These are phyloP conservation scores for Coriolopsis trogii DNA, from an alignment of 1,284 basidiomycete genomes.

Conservation along the genomic window DNA sequence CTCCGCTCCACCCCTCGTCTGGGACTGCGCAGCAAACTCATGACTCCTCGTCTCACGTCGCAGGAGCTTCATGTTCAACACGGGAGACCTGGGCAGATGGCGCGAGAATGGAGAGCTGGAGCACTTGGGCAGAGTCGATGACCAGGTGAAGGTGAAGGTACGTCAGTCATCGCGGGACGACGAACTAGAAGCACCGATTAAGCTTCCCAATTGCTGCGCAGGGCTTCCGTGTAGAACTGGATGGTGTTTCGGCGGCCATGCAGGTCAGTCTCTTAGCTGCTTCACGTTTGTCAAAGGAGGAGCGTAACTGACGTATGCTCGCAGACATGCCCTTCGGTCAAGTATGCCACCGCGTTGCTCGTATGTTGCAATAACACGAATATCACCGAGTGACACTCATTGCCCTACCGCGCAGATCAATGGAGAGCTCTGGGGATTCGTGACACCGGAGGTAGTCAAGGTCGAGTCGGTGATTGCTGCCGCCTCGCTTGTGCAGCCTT, in stretches of 20 bases:
- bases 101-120: slow-evolving; percentile 52
- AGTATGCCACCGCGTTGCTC: slow-evolving; percentile 52
- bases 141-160: slow-evolving; percentile 58
- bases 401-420: slow-evolving; percentile 37
- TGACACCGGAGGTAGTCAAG: slow-evolving; percentile 45
- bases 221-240: slow-evolving; percentile 65
- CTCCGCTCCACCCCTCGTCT: background rate
- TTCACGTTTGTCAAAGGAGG: background rate
- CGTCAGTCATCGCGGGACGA: slow-evolving; percentile 33
- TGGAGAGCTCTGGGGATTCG: slow-evolving; percentile 57
- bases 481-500: slow-evolving; percentile 53
- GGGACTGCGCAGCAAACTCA: slow-evolving; percentile 6
- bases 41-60: slow-evolving; percentile 44
- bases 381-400: background rate
- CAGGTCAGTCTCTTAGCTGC: slow-evolving; percentile 41
- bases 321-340: slow-evolving; percentile 47
- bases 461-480: slow-evolving; percentile 45
- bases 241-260: slow-evolving; percentile 61
- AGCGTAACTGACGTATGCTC: slow-evolving; percentile 13
- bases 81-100: slow-evolving; percentile 61
- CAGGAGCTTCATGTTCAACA: slow-evolving; percentile 62
- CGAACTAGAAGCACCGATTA: background rate
- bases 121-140: slow-evolving; percentile 58
- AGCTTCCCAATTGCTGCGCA: slow-evolving; percentile 23
- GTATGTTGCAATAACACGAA: slow-evolving; percentile 3